These are phyloP conservation scores for Lagenidium giganteum DNA, from an alignment of 352 stramenopile genomes.

Conservation along the genomic window DNA sequence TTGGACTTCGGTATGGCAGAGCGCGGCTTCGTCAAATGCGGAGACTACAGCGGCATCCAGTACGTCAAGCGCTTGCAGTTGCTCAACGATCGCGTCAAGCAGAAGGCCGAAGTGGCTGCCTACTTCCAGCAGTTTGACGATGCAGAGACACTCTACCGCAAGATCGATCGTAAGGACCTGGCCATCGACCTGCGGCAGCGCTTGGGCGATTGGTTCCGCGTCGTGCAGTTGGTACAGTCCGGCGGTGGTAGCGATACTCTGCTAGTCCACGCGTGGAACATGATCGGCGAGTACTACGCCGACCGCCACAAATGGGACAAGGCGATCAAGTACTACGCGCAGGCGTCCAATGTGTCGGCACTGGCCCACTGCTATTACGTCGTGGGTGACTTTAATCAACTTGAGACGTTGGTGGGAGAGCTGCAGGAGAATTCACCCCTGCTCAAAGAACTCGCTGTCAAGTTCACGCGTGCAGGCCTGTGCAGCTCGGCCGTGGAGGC, in stretches of 20 bases:
- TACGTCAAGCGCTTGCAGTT: constrained; percentile 88
- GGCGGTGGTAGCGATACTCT: constrained; percentile 79
- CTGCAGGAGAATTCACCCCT: constrained; percentile 79
- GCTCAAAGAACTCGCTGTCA: constrained; percentile 80
- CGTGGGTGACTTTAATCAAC: constrained; percentile 83
- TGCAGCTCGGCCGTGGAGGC: constrained; percentile 78
- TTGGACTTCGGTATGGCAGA: constrained; percentile 91
- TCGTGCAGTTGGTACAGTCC: constrained; percentile 80
- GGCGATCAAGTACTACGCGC: constrained; percentile 89
- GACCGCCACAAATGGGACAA: constrained; percentile 91
- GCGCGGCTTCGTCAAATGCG: constrained; percentile 88
- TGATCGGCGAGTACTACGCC: constrained; percentile 90
- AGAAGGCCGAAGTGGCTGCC: constrained; percentile 86
- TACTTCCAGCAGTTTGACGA: constrained; percentile 93
- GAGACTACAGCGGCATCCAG: constrained; percentile 91
- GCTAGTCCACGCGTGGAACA: constrained; percentile 77
- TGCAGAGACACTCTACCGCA: constrained; percentile 86
- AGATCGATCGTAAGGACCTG: constrained; percentile 94
- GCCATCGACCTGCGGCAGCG: constrained; percentile 87
- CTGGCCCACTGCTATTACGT: constrained; percentile 89
- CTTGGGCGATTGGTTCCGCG: constrained; percentile 91
- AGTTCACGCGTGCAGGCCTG: constrained; percentile 86
- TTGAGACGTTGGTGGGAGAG: constrained; percentile 81
- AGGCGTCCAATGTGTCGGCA: constrained; percentile 70
- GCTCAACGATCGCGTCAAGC: constrained; percentile 89